Evolutionary conservation across 2,329 filamentous ascomycete genomes (phyloP).

Genomic region (Fusarium sp.): DNA sequence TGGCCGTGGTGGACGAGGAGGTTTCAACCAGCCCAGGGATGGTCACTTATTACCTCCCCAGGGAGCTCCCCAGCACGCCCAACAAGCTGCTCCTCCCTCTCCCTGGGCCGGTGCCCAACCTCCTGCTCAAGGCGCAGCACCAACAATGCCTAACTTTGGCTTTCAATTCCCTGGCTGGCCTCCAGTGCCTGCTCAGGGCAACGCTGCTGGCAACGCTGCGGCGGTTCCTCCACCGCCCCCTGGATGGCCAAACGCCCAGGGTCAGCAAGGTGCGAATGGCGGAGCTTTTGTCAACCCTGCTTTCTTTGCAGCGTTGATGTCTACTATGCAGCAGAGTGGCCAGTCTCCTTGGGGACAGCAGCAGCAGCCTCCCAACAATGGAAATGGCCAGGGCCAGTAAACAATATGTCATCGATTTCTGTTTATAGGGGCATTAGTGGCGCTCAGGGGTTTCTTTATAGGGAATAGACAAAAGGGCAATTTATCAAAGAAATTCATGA

Average conservation of each 20-base stretch:
- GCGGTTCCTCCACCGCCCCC: slow-evolving; percentile 57
- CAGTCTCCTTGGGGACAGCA: slow-evolving; percentile 45
- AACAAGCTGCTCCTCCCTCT: slow-evolving; percentile 43
- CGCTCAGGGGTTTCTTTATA: slow-evolving; percentile 19
- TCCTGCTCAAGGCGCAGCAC: slow-evolving; percentile 31
- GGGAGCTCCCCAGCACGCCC: slow-evolving; percentile 45
- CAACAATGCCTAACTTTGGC: slow-evolving; percentile 51
- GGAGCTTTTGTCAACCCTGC: slow-evolving; percentile 67
- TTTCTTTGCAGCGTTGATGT: slow-evolving; percentile 64
- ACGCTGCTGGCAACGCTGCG: slow-evolving; percentile 45
- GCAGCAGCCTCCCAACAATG: slow-evolving; percentile 46
- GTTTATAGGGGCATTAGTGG: slow-evolving; percentile 24
- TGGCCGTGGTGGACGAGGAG: slow-evolving; percentile 54
- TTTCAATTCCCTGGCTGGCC: slow-evolving; percentile 60
- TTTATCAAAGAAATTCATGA: slow-evolving; percentile 14
- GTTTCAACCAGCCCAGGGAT: slow-evolving; percentile 47
- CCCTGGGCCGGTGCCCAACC: slow-evolving; percentile 30
- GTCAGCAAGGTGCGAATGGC: slow-evolving; percentile 47
- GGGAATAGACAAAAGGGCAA: slow-evolving; percentile 36
- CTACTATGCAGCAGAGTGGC: slow-evolving; percentile 53
- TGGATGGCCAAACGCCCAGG: slow-evolving; percentile 47
- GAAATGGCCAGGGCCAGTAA: slow-evolving; percentile 44
- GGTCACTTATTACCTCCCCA: slow-evolving; percentile 57
- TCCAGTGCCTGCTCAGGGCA: slow-evolving; percentile 42
- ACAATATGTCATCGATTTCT: neutral